Percentiles rank a stretch among this genome's conserved stretches.
Evolutionary conservation across 2,329 filamentous ascomycete species (phyloP).

Genomic region (Penicillium aurantiogriseum): DNA sequence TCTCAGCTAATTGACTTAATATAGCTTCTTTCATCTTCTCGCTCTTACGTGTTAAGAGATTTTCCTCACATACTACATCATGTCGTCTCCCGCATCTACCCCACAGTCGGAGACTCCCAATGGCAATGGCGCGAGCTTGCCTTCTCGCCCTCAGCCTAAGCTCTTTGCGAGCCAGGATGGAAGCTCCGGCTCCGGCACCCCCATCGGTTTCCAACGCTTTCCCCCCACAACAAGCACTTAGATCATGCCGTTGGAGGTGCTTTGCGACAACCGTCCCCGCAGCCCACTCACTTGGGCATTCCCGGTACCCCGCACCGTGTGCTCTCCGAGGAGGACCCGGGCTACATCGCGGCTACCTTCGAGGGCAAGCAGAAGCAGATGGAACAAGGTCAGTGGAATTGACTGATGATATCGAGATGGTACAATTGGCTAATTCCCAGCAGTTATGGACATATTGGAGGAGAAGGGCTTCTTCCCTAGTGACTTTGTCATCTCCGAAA

Average conservation of each 20-base stretch:
- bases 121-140: conserved; percentile 22
- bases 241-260: conserved; percentile 54
- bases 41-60: conserved; percentile 16
- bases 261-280: conserved; percentile 73
- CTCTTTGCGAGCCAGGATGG: conserved; percentile 35
- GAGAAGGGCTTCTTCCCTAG: conserved; percentile 82
- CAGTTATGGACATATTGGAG: conserved; percentile 77
- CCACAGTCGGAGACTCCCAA: conserved; percentile 30
- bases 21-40: conserved; percentile 18
- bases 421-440: conserved; percentile 1
- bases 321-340: conserved; percentile 83
- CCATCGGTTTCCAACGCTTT: conserved; percentile 43
- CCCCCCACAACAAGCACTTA: conserved; percentile 57
- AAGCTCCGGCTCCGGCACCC: conserved; percentile 40
- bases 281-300: conserved; percentile 80
- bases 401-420: neutral
- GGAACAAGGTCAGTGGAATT: conserved; percentile 61
- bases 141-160: conserved; percentile 32
- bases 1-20: conserved; percentile 3
- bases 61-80: conserved; percentile 20
- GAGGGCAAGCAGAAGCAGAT: conserved; percentile 91
- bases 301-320: conserved; percentile 70
- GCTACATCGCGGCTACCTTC: conserved; percentile 93
- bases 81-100: conserved; percentile 34
- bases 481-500: conserved; percentile 78